Percentiles rank a stretch among this genome's conserved stretches.
phyloP scores from a whole-genome alignment of 1,139 yeast genomes.

The Hyphopichia khmerensis region DNA sequence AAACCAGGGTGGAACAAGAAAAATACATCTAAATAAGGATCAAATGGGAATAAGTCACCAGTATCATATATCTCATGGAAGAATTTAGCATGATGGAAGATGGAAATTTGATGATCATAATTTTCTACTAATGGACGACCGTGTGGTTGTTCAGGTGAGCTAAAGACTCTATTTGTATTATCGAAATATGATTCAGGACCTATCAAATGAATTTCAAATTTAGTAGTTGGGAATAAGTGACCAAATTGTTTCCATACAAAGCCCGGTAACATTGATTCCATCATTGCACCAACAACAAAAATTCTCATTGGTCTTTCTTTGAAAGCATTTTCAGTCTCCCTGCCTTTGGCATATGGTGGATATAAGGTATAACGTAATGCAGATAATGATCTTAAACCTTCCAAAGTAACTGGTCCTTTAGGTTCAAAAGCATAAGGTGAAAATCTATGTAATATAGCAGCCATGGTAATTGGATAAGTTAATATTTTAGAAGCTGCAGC shows the following conservation, averaged over 20 bases:
- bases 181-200: constrained; percentile 92
- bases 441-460: constrained; percentile 75
- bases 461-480: constrained; percentile 90
- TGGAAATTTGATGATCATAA: constrained; percentile 70
- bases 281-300: constrained; percentile 86
- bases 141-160: constrained; percentile 37
- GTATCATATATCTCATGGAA: constrained; percentile 88
- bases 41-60: constrained; percentile 96
- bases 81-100: constrained; percentile 84
- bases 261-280: constrained; percentile 91
- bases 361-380: constrained; percentile 88
- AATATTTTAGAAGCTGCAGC: constrained; percentile 95
- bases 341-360: constrained; percentile 61
- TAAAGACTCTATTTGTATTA: constrained; percentile 40
- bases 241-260: constrained; percentile 96
- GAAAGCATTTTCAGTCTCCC: constrained; percentile 42
- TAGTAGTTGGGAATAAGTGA: constrained; percentile 77
- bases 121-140: constrained; percentile 69
- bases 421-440: constrained; percentile 83
- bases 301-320: constrained; percentile 89
- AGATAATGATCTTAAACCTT: constrained; percentile 89
- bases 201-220: constrained; percentile 83
- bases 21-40: constrained; percentile 90
- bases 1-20: constrained; percentile 95
- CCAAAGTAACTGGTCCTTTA: constrained; percentile 83